Evolutionary conservation across 352 stramenopile species (phyloP), one percentile per base, ranked within the genome.

Genomic region (Globisporangium cystogenes): DNA sequence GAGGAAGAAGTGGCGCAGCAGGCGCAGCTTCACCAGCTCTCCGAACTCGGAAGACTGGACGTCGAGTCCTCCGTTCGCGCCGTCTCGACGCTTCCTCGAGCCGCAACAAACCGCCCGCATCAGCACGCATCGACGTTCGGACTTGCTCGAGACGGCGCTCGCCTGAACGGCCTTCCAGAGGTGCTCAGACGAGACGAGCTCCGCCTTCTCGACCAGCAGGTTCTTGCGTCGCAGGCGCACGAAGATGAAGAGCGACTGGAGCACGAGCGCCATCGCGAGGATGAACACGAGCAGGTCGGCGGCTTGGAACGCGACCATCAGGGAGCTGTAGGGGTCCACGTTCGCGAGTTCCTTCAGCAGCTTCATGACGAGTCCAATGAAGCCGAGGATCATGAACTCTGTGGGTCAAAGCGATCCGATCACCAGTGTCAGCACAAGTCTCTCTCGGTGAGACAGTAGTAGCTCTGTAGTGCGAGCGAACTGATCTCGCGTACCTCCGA

Each of bases 201-300:
- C 72, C 4, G 64, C 67, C 3, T 62, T 57, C 51, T 82, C 71
- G 3, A 72, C 52, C 21, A 60, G 8, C 2, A 55, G 49, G 41
- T 83, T 79, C 27, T 72, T 50, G 2, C 64, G 64, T 12, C 73
- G 71, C 10, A 82, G 44, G 12, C 65, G 62, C 36, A 70, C 35
- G 54, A 84, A 83, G 26, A 84, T 61, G 23, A 62, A 54, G 27
- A 65, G 64, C 6, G 76, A 64, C 64, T 87, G 73, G 12, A 80
- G n/a, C 33, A 86, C 73, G 12, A 86, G 62, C 23, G 68, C 65
- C 8, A 86, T 58, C 1, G 74, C 72, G 15, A 83, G 47, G 53
- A 82, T 68, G 57, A 86, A 82, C 47, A 82, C 70, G 35, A 64
- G 70, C 2, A 86, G 50, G 48, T 86, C 75, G 18, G 75, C 75